Evolutionary conservation across 2,329 filamentous ascomycete species (phyloP), one percentile per base, ranked within the genome.

Genomic region (Xylariales sp.): DNA sequence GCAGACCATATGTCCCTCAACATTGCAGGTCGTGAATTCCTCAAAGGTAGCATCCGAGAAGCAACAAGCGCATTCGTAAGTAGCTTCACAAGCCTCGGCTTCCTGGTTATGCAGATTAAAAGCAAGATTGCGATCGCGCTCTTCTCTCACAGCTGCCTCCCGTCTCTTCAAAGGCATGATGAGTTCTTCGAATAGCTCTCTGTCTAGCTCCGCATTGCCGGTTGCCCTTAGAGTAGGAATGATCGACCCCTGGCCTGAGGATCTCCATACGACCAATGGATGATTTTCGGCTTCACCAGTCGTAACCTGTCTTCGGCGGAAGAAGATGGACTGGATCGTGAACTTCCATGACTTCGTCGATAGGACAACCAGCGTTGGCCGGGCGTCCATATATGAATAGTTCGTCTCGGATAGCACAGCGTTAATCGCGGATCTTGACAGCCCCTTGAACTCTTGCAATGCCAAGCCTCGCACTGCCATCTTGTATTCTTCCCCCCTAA

Each of bases 341-440:
- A 84, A 86, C 34, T 84, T 77, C 87, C 87, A 93, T 24, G 86
- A 88, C 59, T 82, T 86, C 32, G 78, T 77, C 5, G 82, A 81
- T 10, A 91, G 63, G 2, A 73, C 74, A 40, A 86, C 75, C 12
- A 93, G 74, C 2, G 82, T 86, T 12, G 76, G 77, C 25, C 86
- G 75, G 10, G 85, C 82, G 21, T 82, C 75, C 16, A 84, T 78
- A 54, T 91, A 93, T 7, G 82, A 85, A 62, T 86, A 82, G 63
- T 93, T 93, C 55, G 76, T 80, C 60, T 93, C 87, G 37, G 86
- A 86, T 35, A 93, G 73, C 6, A 93, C 86, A 7, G 83, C 86
- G 55, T 82, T 80, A 62, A 91, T 84, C 3, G 85, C 81, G 2
- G 84, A 86, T 44, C 78, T 76, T 10, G 84, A 81, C 31, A 91